Evolutionary conservation across 2,329 filamentous ascomycete genomes (phyloP), one percentile per base, ranked within the genome.

Genomic region (Sarocladiaceae sp.): DNA sequence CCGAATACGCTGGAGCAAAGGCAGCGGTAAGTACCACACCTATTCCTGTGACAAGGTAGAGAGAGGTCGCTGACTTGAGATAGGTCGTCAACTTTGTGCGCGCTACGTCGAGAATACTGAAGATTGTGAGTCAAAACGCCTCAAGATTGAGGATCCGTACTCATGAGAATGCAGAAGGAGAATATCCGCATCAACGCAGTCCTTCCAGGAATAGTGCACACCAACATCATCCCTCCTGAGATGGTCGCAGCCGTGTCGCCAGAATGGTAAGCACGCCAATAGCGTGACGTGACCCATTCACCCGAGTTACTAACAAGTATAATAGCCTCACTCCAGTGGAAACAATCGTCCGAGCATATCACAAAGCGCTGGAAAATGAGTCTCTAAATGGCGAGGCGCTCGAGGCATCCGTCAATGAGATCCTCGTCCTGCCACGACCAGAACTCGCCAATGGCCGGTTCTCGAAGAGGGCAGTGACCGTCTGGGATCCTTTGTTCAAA

Each of bases 1-100:
- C 76, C 0, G 71, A 79, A 56, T 79, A 80, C 59, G 71, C 68
- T 51, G 72, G 72, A n/a, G 71, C 75, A 7, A 80, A 80, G 57
- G 74, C 77, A 3, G 77, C 70, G 0, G 68, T 76, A 51, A 8
- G 62, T 69, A 28, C 61, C 66, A 25, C 13, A 18, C 17, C 20
- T 25, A 20, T 35, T 10, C 35, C 28, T 2, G 12, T 25, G 31
- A 15, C 13, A 18, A 44, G 17, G 18, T 31, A 6, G 15, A 13
- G 11, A 2, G 22, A 20, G 37, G 50, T 46, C 22, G 11, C 26
- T 22, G n/a, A 8, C 22, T n/a, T 36, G 17, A 5, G 25, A 7
- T 20, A 58, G 55, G 55, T 57, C 10, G 55, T 57, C 18, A 59
- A 62, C 22, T 75, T 73, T 54, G 65, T 73, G 3, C 68, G 71